Conservation (phyloP, 1,139 yeast species). For the Lodderomyces orthopsilosis region DNA sequence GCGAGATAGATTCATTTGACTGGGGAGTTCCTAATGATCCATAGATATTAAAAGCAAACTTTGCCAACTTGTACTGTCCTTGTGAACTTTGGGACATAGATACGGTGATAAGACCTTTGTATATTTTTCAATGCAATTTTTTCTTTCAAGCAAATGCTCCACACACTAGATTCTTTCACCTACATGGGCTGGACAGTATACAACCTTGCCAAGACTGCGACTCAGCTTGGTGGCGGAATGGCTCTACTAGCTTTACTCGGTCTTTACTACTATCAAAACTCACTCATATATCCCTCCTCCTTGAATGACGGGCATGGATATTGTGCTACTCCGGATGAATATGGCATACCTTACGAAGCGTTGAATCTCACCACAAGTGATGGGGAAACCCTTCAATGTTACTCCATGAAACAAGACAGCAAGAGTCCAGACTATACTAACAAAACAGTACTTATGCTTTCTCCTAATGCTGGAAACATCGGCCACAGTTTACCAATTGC, state of each 20-base stretch:
- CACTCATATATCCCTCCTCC: constrained; percentile 76
- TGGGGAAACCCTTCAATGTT: constrained; percentile 49
- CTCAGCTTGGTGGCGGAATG: constrained; percentile 33
- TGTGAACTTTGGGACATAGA: constrained; percentile 3
- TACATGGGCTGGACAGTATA: constrained; percentile 6
- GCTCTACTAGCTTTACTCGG: constrained; percentile 48
- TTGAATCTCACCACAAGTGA: constrained; percentile 65
- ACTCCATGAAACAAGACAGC: constrained; percentile 47
- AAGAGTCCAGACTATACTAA: constrained; percentile 41
- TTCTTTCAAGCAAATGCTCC: neutral
- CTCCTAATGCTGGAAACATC: constrained; percentile 96
- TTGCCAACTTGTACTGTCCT: constrained; percentile 26
- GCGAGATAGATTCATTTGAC: constrained; percentile 15
- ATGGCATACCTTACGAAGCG: constrained; percentile 67
- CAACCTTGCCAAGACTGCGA: constrained; percentile 17
- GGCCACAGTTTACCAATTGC: constrained; percentile 90
- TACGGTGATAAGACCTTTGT: neutral
- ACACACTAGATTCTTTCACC: neutral
- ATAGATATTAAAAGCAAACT: constrained; percentile 35
- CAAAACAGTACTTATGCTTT: constrained; percentile 73
- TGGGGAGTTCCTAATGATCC: constrained; percentile 24
- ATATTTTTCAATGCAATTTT: too few relatives aligned
- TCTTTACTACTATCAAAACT: constrained; percentile 64
- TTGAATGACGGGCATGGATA: constrained; percentile 72
- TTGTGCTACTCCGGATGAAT: constrained; percentile 78